A percentile compares a stretch with the other conserved stretches of the same genome.
phyloP scores from a whole-genome alignment of 2,329 filamentous ascomycete genomes.

The Septoria petroselini region DNA sequence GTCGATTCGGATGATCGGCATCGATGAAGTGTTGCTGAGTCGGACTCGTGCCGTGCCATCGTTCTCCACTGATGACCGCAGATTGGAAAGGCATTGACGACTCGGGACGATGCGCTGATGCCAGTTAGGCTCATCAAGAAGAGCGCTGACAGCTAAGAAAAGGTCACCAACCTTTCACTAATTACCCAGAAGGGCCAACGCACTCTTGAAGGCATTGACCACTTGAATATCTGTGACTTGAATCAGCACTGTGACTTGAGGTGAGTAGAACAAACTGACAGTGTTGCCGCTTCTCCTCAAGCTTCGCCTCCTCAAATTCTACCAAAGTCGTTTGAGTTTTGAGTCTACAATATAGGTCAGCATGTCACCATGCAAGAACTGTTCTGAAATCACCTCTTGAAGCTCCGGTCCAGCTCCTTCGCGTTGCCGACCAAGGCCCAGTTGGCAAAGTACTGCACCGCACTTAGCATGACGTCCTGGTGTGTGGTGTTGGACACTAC shows the following conservation, averaged over 20 bases:
- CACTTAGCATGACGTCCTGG: background rate
- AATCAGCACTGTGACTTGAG: constrained; percentile 22
- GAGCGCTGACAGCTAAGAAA: constrained; percentile 22
- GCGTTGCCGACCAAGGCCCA: constrained; percentile 72
- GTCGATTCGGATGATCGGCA: constrained; percentile 1
- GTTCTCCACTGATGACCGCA: background rate
- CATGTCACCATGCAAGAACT: background rate
- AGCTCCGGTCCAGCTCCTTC: constrained; percentile 72
- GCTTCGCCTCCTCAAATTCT: constrained; percentile 65
- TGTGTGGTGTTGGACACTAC: constrained; percentile 10
- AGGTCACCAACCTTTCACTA: constrained; percentile 24
- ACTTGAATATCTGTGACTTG: constrained; percentile 44
- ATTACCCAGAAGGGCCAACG: constrained; percentile 44
- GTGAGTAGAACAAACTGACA: constrained; percentile 56
- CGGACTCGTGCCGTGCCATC: background rate
- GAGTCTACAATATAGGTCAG: constrained; percentile 51
- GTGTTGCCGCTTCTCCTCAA: constrained; percentile 74
- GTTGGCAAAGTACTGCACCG: constrained; percentile 66
- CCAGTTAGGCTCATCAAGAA: constrained; percentile 26
- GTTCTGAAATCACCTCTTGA: constrained; percentile 60
- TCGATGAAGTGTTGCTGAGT: background rate
- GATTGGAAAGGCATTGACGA: constrained; percentile 4
- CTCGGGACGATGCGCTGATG: constrained; percentile 16
- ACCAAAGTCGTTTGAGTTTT: constrained; percentile 77
- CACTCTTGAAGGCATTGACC: constrained; percentile 50